Evolutionary conservation across 1,139 yeast species (phyloP).

Genomic region (Protomyces gravidus): DNA sequence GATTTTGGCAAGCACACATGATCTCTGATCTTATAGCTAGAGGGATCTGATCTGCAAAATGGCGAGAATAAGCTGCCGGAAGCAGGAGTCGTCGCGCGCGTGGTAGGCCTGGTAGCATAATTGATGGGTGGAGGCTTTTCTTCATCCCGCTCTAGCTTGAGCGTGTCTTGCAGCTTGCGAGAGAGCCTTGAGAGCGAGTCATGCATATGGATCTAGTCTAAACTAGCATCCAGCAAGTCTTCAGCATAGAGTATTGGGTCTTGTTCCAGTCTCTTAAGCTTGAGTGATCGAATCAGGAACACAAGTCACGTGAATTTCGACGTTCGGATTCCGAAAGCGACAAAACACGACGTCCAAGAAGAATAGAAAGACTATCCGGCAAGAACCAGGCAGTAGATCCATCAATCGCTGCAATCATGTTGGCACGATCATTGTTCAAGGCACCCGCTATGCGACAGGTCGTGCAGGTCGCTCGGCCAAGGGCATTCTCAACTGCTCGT

Average conservation of each 20-base stretch:
- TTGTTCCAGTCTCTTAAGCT: no score
- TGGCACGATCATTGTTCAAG: not conserved
- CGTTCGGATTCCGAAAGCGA: no score
- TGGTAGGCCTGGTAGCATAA: conserved; percentile 14
- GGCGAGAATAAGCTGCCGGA: not conserved
- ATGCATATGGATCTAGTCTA: not conserved
- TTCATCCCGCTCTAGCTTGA: no score
- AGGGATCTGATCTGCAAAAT: not conserved
- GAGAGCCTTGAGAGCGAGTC: not conserved
- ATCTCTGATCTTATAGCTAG: not conserved
- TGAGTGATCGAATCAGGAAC: no score
- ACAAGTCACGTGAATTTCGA: no score
- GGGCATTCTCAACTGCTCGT: not conserved
- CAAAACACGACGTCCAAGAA: no score
- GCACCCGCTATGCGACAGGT: not conserved
- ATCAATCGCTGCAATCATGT: no score
- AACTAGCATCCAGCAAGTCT: not conserved
- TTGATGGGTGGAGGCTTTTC: conserved; percentile 12
- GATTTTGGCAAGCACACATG: conserved; percentile 13
- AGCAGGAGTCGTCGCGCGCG: not conserved
- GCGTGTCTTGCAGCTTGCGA: not conserved
- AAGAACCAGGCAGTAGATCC: no score
- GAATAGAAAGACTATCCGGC: no score
- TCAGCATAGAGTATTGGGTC: no score
- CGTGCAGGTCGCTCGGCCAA: not conserved